Percentiles rank a stretch among this genome's conserved stretches.
Evolutionary conservation across 257 asterid species (phyloP).

Genomic region (Misopates orontium): DNA sequence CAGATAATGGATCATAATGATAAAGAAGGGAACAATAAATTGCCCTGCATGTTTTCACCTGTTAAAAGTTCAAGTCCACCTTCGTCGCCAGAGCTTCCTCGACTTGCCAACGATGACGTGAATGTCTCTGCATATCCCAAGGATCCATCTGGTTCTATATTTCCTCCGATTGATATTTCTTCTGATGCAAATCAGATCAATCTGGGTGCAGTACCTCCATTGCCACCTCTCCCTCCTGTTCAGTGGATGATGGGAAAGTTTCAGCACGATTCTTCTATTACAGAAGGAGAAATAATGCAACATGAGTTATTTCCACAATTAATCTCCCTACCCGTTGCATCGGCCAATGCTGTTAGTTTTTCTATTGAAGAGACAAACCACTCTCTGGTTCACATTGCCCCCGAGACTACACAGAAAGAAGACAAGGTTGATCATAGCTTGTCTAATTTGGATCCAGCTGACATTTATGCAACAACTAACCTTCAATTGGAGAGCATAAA

Average conservation of each 20-base stretch:
- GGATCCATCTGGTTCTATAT: conserved; percentile 33
- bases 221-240: conserved; percentile 97
- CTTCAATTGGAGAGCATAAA: conserved; percentile 23
- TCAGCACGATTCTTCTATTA: conserved; percentile 44
- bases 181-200: conserved; percentile 37
- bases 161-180: conserved; percentile 38
- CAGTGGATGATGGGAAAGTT: conserved; percentile 83
- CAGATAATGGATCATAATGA: conserved; percentile 31
- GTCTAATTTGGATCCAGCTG: conserved; percentile 34
- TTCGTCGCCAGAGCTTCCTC: conserved; percentile 36
- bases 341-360: conserved; percentile 27
- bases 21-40: conserved; percentile 26
- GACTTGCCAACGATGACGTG: conserved; percentile 26
- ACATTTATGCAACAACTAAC: conserved; percentile 21
- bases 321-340: conserved; percentile 27
- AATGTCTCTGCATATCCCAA: conserved; percentile 32
- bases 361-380: conserved; percentile 16
- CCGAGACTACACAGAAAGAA: conserved; percentile 32
- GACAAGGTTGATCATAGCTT: conserved; percentile 34
- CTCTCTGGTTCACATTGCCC: conserved; percentile 31
- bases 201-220: conserved; percentile 66
- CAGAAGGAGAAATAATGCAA: conserved; percentile 32
- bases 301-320: conserved; percentile 25
- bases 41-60: conserved; percentile 29
- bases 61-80: conserved; percentile 30